A percentile compares a stretch with the other conserved stretches of the same genome.
Conservation (phyloP, 805 yeast genomes). For the Candida nonsorbophila region DNA sequence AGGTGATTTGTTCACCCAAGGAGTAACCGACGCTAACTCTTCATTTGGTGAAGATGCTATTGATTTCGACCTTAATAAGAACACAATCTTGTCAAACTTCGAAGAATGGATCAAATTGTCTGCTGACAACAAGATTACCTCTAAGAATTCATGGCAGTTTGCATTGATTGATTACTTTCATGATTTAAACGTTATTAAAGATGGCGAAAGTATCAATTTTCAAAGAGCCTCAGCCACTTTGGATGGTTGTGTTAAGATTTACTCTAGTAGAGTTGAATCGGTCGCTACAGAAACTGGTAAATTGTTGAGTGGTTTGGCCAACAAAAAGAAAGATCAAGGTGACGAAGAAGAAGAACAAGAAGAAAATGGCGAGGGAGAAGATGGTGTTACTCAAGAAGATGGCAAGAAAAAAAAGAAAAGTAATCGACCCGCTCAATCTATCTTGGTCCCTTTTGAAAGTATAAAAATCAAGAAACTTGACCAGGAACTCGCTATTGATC, state of each 20-base stretch:
- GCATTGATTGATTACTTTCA: constrained; percentile 49
- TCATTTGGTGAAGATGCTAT: constrained; percentile 34
- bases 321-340: constrained; percentile 18
- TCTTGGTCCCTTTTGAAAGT: constrained; percentile 46
- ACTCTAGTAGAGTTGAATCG: constrained; percentile 85
- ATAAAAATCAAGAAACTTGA: constrained; percentile 54
- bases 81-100: constrained; percentile 38
- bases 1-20: constrained; percentile 13
- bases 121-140: constrained; percentile 44
- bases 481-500: constrained; percentile 64
- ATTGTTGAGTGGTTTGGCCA: constrained; percentile 68
- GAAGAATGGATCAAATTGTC: constrained; percentile 48
- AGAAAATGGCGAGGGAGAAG: constrained; percentile 13
- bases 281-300: constrained; percentile 88
- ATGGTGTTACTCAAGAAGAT: constrained; percentile 12
- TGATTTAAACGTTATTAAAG: constrained; percentile 43
- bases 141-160: constrained; percentile 46
- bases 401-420: constrained; percentile 2
- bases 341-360: constrained; percentile 18
- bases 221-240: constrained; percentile 87
- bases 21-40: constrained; percentile 15
- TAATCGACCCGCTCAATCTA: constrained; percentile 10
- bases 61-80: constrained; percentile 36
- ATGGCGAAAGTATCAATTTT: constrained; percentile 60
- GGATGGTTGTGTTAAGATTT: constrained; percentile 93